phyloP scores from a whole-genome alignment of 2,329 filamentous ascomycete genomes.

The Beauveria bassiana region DNA sequence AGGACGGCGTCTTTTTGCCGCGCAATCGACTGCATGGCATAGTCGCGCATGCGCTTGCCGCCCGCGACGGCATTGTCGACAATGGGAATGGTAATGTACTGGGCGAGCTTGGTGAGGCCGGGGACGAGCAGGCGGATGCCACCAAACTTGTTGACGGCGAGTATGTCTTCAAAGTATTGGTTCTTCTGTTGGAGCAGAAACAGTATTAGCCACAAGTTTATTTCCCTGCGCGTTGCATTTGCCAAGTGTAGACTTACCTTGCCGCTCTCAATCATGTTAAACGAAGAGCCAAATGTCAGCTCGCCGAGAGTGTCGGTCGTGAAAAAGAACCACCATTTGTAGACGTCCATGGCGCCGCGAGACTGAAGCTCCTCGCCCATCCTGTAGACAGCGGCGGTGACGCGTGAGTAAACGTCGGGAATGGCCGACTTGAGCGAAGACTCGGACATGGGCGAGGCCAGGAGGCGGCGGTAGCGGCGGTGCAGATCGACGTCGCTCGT shows the following conservation, averaged over 20 bases:
- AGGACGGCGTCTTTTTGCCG: conserved; percentile 20
- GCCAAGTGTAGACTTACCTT: conserved; percentile 27
- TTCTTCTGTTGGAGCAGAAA: neutral
- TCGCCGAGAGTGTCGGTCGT: conserved; percentile 47
- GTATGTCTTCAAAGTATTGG: conserved; percentile 9
- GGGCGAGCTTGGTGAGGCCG: conserved; percentile 18
- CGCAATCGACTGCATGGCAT: conserved; percentile 22
- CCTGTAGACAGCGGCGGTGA: conserved; percentile 31
- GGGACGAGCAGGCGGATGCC: conserved; percentile 23
- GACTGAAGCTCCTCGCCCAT: conserved; percentile 36
- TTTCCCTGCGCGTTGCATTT: neutral
- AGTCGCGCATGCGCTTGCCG: conserved; percentile 15
- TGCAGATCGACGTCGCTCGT: conserved; percentile 32
- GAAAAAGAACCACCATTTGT: conserved; percentile 48
- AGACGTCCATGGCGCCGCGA: conserved; percentile 33
- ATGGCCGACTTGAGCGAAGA: conserved; percentile 25
- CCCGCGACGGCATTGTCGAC: conserved; percentile 12
- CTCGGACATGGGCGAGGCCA: conserved; percentile 33
- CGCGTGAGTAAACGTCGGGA: conserved; percentile 26
- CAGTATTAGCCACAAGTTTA: neutral
- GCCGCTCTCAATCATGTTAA: conserved; percentile 41
- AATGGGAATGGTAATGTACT: conserved; percentile 19
- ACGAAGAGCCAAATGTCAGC: conserved; percentile 48
- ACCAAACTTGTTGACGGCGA: conserved; percentile 14
- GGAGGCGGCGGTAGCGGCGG: conserved; percentile 31